These are phyloP conservation scores for Hypoxylon rubiginosum DNA, from an alignment of 2,329 filamentous ascomycete species.

Conservation along the genomic window DNA sequence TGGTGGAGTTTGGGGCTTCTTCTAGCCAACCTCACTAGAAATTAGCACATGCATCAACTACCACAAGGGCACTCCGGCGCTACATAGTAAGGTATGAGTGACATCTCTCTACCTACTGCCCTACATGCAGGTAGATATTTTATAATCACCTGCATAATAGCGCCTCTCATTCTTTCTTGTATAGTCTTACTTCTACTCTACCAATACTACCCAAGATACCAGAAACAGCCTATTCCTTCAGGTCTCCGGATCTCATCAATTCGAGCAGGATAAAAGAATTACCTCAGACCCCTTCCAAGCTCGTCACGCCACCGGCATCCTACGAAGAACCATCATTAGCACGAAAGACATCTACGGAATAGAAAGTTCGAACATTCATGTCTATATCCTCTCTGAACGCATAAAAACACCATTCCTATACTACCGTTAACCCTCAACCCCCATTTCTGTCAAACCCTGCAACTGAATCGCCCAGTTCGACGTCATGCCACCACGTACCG, in stretches of 20 bases:
- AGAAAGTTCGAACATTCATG: background rate
- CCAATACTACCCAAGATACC: background rate
- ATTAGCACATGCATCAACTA: background rate
- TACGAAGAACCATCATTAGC: slow-evolving; percentile 8
- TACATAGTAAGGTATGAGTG: background rate
- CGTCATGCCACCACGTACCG: slow-evolving; percentile 9
- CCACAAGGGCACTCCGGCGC: background rate
- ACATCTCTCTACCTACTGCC: background rate
- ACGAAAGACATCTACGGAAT: background rate
- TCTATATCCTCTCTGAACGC: background rate
- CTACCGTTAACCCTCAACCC: background rate
- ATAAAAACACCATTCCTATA: background rate
- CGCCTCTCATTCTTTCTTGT: background rate
- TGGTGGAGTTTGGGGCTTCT: background rate
- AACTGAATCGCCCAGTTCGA: background rate
- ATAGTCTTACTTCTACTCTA: background rate
- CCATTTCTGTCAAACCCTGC: background rate
- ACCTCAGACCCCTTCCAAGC: slow-evolving; percentile 14
- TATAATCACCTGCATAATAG: slow-evolving; percentile 1
- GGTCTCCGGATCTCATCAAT: background rate
- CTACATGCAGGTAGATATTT: background rate
- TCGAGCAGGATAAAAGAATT: slow-evolving; percentile 18
- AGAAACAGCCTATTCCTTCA: background rate
- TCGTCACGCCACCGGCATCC: slow-evolving; percentile 22
- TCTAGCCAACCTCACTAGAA: background rate